Evolutionary conservation across 192 early-diverging fungal species (phyloP).

Genomic region (Backusella westeae): DNA sequence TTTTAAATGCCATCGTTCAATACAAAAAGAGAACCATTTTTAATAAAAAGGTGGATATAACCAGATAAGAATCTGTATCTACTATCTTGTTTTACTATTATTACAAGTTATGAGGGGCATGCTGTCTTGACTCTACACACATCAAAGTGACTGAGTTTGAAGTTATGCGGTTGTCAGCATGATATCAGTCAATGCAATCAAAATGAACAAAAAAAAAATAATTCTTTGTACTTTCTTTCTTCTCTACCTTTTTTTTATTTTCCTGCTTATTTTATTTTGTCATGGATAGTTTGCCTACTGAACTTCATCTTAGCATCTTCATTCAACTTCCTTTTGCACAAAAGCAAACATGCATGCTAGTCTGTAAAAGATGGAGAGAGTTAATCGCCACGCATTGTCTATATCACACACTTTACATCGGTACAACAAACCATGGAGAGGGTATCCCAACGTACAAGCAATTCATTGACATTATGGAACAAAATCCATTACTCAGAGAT

Average conservation of each 20-base stretch:
- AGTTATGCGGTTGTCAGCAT: neutral
- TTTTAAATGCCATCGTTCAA: too few species aligned
- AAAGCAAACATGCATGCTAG: neutral
- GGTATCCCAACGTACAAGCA: neutral
- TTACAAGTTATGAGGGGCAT: too few species aligned
- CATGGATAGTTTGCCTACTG: neutral
- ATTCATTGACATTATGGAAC: neutral
- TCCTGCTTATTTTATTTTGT: too few species aligned
- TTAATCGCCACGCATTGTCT: neutral
- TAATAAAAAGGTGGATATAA: neutral
- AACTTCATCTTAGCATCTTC: neutral
- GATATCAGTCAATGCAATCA: neutral
- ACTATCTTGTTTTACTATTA: too few species aligned
- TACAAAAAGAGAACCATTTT: too few species aligned
- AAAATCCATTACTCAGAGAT: neutral
- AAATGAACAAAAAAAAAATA: too few species aligned
- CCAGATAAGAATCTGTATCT: too few species aligned
- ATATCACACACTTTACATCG: neutral
- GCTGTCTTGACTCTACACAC: too few species aligned
- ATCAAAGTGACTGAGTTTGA: too few species aligned
- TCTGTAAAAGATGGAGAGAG: neutral
- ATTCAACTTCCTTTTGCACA: neutral
- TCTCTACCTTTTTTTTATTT: too few species aligned
- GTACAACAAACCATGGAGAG: neutral
- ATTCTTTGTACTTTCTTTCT: neutral